Evolutionary conservation across 257 asterid genomes (phyloP).

Genomic region (Solanum sejunctum): DNA sequence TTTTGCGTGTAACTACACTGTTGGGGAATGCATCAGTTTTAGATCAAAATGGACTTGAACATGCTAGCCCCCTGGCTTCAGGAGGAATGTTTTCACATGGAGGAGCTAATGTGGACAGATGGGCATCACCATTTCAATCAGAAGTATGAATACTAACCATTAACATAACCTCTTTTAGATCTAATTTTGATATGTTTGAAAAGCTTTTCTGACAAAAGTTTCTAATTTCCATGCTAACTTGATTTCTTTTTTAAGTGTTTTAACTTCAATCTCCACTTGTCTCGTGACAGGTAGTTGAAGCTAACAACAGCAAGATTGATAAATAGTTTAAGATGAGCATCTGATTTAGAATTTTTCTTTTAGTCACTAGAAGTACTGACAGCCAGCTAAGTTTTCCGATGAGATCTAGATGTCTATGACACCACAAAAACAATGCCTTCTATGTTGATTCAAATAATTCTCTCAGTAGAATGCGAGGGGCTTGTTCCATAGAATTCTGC

Average conservation of each 20-base stretch:
- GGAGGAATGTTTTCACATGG: slow-evolving; percentile 95
- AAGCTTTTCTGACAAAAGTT: slow-evolving; percentile 24
- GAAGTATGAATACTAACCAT: slow-evolving; percentile 99
- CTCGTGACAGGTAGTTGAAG: slow-evolving; percentile 36
- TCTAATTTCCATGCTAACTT: slow-evolving; percentile 26
- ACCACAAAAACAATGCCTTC: not conserved
- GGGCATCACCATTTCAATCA: slow-evolving; percentile 97
- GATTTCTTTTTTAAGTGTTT: slow-evolving; percentile 14
- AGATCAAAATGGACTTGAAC: slow-evolving; percentile 99
- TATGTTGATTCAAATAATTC: not conserved
- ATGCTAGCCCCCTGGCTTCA: slow-evolving; percentile 98
- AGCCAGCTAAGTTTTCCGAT: not conserved
- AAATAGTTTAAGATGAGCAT: slow-evolving; percentile 12
- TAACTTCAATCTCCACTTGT: slow-evolving; percentile 18
- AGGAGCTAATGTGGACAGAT: slow-evolving; percentile 98
- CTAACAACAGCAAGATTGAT: slow-evolving; percentile 30
- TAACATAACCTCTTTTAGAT: slow-evolving; percentile 79
- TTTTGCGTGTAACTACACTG: slow-evolving; percentile 96
- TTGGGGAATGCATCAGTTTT: slow-evolving; percentile 98
- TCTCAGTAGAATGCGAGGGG: not conserved
- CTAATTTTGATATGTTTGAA: slow-evolving; percentile 47
- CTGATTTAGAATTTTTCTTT: not conserved
- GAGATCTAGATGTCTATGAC: not conserved
- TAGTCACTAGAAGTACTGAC: slow-evolving; percentile 19
- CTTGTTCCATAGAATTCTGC: not conserved